Evolutionary conservation across 2,329 filamentous ascomycete species (phyloP).

Genomic region (Sporothrix brasiliensis): DNA sequence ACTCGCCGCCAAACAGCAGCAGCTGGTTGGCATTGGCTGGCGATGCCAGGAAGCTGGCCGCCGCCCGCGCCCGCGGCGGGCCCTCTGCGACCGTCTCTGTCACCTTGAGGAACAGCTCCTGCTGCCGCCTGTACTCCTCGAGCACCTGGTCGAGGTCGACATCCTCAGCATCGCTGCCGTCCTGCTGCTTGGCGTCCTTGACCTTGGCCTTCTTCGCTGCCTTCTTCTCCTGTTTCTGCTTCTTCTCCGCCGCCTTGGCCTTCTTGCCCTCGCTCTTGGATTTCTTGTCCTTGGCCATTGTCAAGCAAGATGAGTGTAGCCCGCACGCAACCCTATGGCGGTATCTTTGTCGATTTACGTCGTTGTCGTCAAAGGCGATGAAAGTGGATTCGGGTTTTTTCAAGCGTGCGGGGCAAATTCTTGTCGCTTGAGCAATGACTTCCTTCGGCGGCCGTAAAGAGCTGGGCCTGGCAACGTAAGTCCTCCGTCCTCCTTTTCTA

Average conservation of each 20-base stretch:
- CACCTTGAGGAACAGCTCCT: conserved; percentile 91
- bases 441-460: neutral
- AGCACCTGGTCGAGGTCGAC: conserved; percentile 91
- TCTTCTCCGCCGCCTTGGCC: conserved; percentile 62
- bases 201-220: conserved; percentile 80
- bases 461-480: no score
- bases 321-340: neutral
- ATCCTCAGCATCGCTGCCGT: conserved; percentile 88
- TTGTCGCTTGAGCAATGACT: neutral
- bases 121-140: conserved; percentile 87
- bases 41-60: conserved; percentile 79
- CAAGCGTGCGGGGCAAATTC: conserved; percentile 18
- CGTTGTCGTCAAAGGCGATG: neutral
- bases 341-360: neutral
- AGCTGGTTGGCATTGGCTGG: conserved; percentile 86
- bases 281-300: conserved; percentile 53
- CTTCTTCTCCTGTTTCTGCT: conserved; percentile 83
- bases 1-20: conserved; percentile 91
- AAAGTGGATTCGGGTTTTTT: conserved; percentile 21
- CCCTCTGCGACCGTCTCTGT: conserved; percentile 74
- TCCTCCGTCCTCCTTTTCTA: neutral
- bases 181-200: conserved; percentile 72
- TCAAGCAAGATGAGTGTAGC: neutral
- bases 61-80: conserved; percentile 77
- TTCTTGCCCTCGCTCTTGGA: conserved; percentile 49